These are phyloP conservation scores for Neurospora pannonica DNA, from an alignment of 495 filamentous ascomycete genomes.

Conservation along the genomic window DNA sequence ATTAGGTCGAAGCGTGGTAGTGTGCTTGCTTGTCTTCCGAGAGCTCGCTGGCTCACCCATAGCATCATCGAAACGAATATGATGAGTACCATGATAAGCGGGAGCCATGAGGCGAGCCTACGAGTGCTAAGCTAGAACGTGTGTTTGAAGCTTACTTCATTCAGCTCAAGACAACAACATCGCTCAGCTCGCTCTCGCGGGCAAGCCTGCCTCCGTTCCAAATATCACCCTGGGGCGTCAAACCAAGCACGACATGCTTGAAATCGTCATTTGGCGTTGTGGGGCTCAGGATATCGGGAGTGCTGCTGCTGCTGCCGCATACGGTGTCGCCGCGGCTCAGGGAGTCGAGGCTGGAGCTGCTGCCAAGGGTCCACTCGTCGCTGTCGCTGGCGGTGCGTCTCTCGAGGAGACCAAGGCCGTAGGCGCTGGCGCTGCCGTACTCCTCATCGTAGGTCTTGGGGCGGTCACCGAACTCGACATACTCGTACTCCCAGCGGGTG, in stretches of 20 bases:
- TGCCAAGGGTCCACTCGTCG: slow-evolving; percentile 40
- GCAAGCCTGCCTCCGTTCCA: slow-evolving; percentile 20
- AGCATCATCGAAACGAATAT: background rate
- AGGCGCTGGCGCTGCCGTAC: slow-evolving; percentile 15
- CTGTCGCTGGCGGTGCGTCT: slow-evolving; percentile 16
- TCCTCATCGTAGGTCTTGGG: slow-evolving; percentile 30
- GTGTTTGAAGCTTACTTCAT: background rate
- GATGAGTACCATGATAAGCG: background rate
- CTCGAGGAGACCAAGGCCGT: slow-evolving; percentile 25
- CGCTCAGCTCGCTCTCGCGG: slow-evolving; percentile 21
- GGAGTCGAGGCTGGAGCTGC: slow-evolving; percentile 28
- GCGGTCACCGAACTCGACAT: slow-evolving; percentile 63
- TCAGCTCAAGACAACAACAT: slow-evolving; percentile 21
- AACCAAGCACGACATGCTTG: slow-evolving; percentile 10
- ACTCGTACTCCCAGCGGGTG: slow-evolving; percentile 93
- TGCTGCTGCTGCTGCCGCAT: slow-evolving; percentile 25
- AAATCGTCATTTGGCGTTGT: slow-evolving; percentile 23
- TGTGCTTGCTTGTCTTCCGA: background rate
- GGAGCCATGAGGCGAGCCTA: background rate
- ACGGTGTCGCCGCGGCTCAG: slow-evolving; percentile 25
- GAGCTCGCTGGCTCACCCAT: background rate
- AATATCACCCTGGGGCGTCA: slow-evolving; percentile 18
- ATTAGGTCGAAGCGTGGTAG: background rate
- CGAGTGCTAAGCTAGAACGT: background rate
- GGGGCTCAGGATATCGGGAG: slow-evolving; percentile 34